Percentiles rank a stretch among this genome's conserved stretches.
These are phyloP conservation scores for Chalaropsis ovoidea DNA, from an alignment of 2,329 filamentous ascomycete species.

Conservation along the genomic window DNA sequence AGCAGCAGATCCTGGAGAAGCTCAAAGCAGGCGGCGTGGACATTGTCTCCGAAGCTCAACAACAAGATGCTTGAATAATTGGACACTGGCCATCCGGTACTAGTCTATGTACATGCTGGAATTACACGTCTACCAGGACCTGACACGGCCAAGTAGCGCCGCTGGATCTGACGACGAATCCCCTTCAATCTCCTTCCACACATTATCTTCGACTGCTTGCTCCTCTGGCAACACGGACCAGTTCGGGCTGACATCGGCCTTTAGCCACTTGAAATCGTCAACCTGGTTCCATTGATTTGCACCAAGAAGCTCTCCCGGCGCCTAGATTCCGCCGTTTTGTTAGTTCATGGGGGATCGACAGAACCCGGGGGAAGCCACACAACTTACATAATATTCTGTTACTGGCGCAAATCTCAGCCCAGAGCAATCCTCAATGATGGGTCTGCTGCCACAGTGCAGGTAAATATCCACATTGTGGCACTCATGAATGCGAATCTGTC, in stretches of 20 bases:
- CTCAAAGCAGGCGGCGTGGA: constrained; percentile 43
- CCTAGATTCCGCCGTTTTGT: constrained; percentile 10
- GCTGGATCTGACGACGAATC: constrained; percentile 33
- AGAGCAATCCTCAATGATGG: constrained; percentile 85
- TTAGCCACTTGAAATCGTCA: constrained; percentile 97
- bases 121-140: constrained; percentile 5
- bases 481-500: constrained; percentile 90
- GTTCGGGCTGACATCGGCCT: constrained; percentile 74
- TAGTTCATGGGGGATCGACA: not conserved
- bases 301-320: constrained; percentile 22
- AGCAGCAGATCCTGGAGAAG: constrained; percentile 48
- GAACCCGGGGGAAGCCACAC: not conserved
- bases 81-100: too few relatives aligned
- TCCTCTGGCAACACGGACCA: constrained; percentile 61
- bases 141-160: not conserved
- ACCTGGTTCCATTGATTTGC: constrained; percentile 78
- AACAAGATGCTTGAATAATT: constrained; percentile 14
- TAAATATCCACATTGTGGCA: constrained; percentile 75
- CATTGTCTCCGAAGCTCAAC: constrained; percentile 31
- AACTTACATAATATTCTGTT: constrained; percentile 53
- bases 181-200: constrained; percentile 60
- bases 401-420: constrained; percentile 69
- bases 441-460: constrained; percentile 67
- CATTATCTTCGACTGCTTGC: constrained; percentile 47
- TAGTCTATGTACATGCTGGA: not conserved